A percentile compares a stretch with the other conserved stretches of the same genome.
These are phyloP conservation scores for Colletotrichum karsti DNA, from an alignment of 2,329 filamentous ascomycete species.

Conservation along the genomic window DNA sequence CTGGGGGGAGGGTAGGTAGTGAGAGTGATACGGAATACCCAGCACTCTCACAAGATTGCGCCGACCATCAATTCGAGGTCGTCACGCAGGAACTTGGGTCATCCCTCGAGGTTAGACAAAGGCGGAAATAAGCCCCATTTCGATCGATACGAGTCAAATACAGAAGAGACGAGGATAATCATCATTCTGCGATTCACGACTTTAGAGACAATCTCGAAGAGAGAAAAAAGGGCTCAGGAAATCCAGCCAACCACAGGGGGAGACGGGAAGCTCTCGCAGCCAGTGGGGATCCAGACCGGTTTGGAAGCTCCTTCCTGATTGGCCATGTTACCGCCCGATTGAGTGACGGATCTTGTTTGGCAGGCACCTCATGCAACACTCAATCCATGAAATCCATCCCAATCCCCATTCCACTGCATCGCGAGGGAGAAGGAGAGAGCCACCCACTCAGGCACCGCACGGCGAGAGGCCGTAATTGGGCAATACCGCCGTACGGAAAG, in stretches of 20 bases:
- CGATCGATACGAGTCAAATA: no score
- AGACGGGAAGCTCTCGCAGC: conserved; percentile 10
- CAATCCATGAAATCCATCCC: neutral
- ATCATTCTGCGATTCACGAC: neutral
- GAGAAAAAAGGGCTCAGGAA: neutral
- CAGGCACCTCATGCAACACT: conserved; percentile 23
- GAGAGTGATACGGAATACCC: neutral
- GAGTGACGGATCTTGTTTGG: conserved; percentile 37
- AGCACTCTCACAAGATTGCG: no score
- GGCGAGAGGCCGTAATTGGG: neutral
- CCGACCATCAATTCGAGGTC: no score
- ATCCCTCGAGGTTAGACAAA: no score
- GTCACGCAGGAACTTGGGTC: no score
- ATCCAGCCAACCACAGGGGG: conserved; percentile 2
- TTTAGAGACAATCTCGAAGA: neutral
- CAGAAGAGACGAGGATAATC: no score
- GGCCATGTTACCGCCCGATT: conserved; percentile 43
- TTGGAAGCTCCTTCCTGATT: conserved; percentile 30
- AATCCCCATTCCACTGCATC: neutral
- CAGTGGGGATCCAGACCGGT: conserved; percentile 11
- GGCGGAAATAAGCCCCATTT: no score
- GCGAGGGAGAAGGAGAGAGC: neutral
- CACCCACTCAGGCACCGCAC: conserved; percentile 6
- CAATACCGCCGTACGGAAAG: conserved; percentile 2
- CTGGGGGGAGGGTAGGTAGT: neutral